These are phyloP conservation scores for Colletotrichum sp. DNA, from an alignment of 2,329 filamentous ascomycete genomes.

Conservation along the genomic window DNA sequence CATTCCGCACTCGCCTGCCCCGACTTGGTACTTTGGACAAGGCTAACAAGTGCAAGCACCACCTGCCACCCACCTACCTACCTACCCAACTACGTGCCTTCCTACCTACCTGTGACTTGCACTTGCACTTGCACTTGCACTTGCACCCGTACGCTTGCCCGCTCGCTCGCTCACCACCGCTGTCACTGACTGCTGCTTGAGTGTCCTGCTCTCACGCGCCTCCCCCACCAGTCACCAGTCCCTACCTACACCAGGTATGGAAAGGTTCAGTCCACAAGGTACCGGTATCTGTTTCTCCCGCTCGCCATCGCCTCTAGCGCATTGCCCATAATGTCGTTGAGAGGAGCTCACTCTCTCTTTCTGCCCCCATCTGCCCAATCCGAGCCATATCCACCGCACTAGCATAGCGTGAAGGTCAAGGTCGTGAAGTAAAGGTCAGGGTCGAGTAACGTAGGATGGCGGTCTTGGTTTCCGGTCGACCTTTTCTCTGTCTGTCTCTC, in stretches of 20 bases:
- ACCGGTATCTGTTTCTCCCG: slow-evolving; percentile 10
- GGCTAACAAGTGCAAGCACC: neutral
- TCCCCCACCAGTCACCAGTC: too few relatives aligned
- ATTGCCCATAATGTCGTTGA: neutral
- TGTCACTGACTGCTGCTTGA: neutral
- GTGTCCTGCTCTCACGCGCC: too few relatives aligned
- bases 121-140: too few relatives aligned
- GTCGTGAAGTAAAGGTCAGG: neutral
- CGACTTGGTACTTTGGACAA: neutral
- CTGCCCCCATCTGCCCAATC: neutral
- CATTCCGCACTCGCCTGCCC: neutral
- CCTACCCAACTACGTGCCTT: too few relatives aligned
- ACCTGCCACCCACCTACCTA: too few relatives aligned
- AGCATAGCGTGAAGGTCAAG: neutral
- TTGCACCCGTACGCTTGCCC: too few relatives aligned
- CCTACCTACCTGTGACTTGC: too few relatives aligned
- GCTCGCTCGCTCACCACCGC: neutral
- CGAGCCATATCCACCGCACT: neutral
- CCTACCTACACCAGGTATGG: neutral
- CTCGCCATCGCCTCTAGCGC: slow-evolving; percentile 15
- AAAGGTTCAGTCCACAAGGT: neutral
- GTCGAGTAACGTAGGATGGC: slow-evolving; percentile 12
- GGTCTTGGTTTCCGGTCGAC: too few relatives aligned
- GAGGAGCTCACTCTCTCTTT: neutral
- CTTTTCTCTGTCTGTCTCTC: neutral